A percentile compares a stretch with the other conserved stretches of the same genome.
phyloP scores from a whole-genome alignment of 2,329 filamentous ascomycete species.

The Coleophoma eucalyptorum region DNA sequence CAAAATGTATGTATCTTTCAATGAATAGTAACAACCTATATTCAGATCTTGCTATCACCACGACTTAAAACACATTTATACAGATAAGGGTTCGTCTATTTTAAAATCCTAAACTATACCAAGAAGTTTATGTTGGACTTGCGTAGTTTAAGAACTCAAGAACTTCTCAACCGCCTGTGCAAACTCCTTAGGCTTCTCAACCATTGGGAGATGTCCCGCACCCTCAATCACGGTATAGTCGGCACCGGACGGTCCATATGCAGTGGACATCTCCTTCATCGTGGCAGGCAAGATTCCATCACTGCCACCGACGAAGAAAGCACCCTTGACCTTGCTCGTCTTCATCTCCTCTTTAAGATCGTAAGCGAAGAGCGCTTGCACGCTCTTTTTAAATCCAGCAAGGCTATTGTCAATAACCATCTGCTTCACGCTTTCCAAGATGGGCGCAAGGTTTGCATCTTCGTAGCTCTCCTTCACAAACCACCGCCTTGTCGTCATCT shows the following conservation, averaged over 20 bases:
- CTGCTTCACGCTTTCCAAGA: conserved; percentile 54
- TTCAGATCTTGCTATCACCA: too few relatives aligned
- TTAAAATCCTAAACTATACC: too few relatives aligned
- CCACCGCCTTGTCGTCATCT: conserved; percentile 71
- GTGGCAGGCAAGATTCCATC: conserved; percentile 75
- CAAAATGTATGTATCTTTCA: too few relatives aligned
- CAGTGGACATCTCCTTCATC: conserved; percentile 69
- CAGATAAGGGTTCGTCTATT: too few relatives aligned
- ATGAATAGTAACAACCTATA: too few relatives aligned
- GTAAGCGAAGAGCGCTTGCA: conserved; percentile 69
- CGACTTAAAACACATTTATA: too few relatives aligned
- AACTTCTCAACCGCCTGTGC: conserved; percentile 59
- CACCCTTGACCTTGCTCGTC: conserved; percentile 50
- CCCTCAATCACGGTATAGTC: conserved; percentile 62
- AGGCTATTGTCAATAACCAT: conserved; percentile 70
- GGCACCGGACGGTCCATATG: conserved; percentile 49
- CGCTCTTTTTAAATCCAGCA: conserved; percentile 63
- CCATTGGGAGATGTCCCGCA: conserved; percentile 82
- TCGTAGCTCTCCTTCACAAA: conserved; percentile 61
- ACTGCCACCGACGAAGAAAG: conserved; percentile 68
- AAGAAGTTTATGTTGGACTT: background rate
- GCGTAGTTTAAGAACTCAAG: conserved; percentile 26
- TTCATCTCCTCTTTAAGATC: conserved; percentile 57
- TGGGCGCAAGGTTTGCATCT: conserved; percentile 39
- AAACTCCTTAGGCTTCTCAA: conserved; percentile 67